Conservation (phyloP, 2,329 filamentous ascomycete species). For the Daldinia sp. region DNA sequence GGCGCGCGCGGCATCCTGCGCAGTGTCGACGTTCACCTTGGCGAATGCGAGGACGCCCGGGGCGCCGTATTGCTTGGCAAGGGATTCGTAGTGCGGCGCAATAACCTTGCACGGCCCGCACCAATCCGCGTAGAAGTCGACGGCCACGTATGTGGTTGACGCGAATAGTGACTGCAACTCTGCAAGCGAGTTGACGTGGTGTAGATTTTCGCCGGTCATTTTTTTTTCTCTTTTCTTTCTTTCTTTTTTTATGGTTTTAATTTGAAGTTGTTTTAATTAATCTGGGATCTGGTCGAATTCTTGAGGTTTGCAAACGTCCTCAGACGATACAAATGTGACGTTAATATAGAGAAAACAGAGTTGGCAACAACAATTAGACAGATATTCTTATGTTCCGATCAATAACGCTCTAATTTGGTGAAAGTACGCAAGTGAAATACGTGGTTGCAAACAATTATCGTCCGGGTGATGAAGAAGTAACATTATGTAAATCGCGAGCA, state of each 20-base stretch:
- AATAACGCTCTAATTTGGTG: not conserved
- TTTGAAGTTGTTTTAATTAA: not conserved
- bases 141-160: constrained; percentile 59
- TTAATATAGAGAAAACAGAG: not conserved
- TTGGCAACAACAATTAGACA: not conserved
- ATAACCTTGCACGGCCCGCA: constrained; percentile 69
- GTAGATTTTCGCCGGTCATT: constrained; percentile 38
- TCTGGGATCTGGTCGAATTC: not conserved
- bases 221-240: too few relatives aligned
- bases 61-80: constrained; percentile 52
- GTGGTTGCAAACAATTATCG: not conserved
- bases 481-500: not conserved
- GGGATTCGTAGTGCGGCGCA: constrained; percentile 60
- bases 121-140: constrained; percentile 68
- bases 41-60: constrained; percentile 60
- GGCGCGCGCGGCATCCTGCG: constrained; percentile 57
- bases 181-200: constrained; percentile 53
- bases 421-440: not conserved
- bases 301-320: not conserved
- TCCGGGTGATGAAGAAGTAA: not conserved
- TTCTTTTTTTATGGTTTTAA: too few relatives aligned
- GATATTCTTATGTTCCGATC: not conserved
- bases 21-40: constrained; percentile 66
- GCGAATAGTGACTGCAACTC: constrained; percentile 60
- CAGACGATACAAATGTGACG: not conserved